Percentiles rank a stretch among this genome's conserved stretches.
These are phyloP conservation scores for Camptophora hylomeconis DNA, from an alignment of 2,329 filamentous ascomycete species.

Conservation along the genomic window DNA sequence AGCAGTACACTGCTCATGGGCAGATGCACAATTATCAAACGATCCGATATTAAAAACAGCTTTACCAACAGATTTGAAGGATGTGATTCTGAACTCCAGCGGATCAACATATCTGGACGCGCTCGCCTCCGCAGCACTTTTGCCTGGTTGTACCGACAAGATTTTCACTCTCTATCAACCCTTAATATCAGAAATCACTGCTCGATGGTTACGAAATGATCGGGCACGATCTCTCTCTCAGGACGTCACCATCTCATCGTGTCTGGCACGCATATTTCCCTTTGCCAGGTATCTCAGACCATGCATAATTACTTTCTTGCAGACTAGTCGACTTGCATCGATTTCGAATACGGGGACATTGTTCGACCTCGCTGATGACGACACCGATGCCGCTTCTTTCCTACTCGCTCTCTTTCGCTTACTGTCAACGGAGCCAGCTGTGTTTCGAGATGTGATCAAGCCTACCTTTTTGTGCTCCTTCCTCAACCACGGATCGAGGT, in stretches of 20 bases:
- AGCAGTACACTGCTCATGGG: constrained; percentile 18
- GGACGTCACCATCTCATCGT: constrained; percentile 22
- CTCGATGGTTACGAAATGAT: constrained; percentile 48
- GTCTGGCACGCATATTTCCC: constrained; percentile 16
- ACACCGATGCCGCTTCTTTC: constrained; percentile 30
- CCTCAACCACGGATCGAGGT: constrained; percentile 44
- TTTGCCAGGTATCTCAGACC: constrained; percentile 12
- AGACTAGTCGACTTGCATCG: constrained; percentile 1
- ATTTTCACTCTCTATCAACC: constrained; percentile 64
- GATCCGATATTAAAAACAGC: constrained; percentile 45
- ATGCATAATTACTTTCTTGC: constrained; percentile 7
- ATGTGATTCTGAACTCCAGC: constrained; percentile 50
- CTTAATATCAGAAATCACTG: constrained; percentile 69
- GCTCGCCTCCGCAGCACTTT: constrained; percentile 56
- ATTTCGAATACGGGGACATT: constrained; percentile 19
- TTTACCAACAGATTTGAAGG: constrained; percentile 57
- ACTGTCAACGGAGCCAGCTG: constrained; percentile 58
- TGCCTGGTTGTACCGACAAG: constrained; percentile 54
- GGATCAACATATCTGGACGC: constrained; percentile 57
- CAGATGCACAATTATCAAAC: constrained; percentile 23
- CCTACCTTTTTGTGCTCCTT: constrained; percentile 56
- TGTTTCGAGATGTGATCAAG: constrained; percentile 52
- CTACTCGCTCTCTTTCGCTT: constrained; percentile 67
- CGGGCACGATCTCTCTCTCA: constrained; percentile 9
- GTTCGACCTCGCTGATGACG: constrained; percentile 24